Evolutionary conservation across 345 rosid species (phyloP), one percentile per base, ranked within the genome.

Genomic region (Boechera stricta): DNA sequence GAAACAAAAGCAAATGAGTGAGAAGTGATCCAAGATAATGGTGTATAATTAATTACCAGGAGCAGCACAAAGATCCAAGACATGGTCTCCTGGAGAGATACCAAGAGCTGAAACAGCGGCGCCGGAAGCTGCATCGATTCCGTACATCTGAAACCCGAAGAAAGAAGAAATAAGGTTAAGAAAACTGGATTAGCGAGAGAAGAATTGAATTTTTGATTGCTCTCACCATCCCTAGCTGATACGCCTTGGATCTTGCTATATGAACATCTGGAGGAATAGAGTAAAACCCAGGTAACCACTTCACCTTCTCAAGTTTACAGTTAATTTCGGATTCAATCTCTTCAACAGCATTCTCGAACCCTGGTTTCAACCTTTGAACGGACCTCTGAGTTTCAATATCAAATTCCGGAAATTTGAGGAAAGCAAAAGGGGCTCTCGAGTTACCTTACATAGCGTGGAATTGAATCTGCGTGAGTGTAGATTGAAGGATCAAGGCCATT

Each of bases 101-200:
- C 76, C 72, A 85, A 95, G 82, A 13, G 91, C 94, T 33, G 77
- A 76, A 67, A 92, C 96, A 65, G 99, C 91, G 5, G 99, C 97
- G 26, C 97, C 98, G 3, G 99, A 92, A 69, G 98, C 97, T 54
- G 97, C 96, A 75, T 92, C 97, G 47, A 94, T 88, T 63, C 98
- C 99, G 86, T 89, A 94, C 63, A 94, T 83, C 99, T 90, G 77
- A 58, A 82, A 41, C 56, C 66, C 39, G 18, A 53, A 28, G 12
- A 48, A n/a, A 24, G 2, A 59, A 51, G 5, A 53, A 16, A 2
- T 4, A 51, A 52, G 12, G 53, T 4, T 39, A 18, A 10, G 31
- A 21, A 4, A 12, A 47, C 5, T 7, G 9, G 62, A 5, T 10
- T 21, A 41, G 13, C 3, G 8, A 5, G 3, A 66, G 8, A 16